These are phyloP conservation scores for Pseudogymnoascus destructans DNA, from an alignment of 2,329 filamentous ascomycete genomes.

Conservation along the genomic window DNA sequence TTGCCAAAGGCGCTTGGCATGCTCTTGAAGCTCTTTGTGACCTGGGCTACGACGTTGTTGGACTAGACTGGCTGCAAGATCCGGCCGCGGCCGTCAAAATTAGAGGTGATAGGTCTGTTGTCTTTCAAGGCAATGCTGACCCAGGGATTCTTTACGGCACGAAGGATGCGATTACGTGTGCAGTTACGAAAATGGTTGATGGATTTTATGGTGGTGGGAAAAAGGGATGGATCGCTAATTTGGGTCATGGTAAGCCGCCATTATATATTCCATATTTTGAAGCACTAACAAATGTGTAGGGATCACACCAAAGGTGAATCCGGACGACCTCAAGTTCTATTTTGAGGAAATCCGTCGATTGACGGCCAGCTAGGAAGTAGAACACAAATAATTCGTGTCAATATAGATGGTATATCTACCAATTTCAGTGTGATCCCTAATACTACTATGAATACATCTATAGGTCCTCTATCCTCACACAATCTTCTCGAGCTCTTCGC, in stretches of 20 bases:
- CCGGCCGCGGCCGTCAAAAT: conserved; percentile 71
- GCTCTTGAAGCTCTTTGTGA: conserved; percentile 77
- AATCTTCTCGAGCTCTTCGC: background rate
- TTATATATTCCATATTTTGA: conserved; percentile 10
- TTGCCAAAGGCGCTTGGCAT: conserved; percentile 96
- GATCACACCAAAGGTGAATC: conserved; percentile 88
- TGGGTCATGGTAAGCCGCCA: conserved; percentile 69
- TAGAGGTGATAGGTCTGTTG: conserved; percentile 59
- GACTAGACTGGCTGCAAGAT: conserved; percentile 89
- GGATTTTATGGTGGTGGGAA: conserved; percentile 78
- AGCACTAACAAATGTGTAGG: conserved; percentile 36
- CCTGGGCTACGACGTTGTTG: conserved; percentile 84
- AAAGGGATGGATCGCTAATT: conserved; percentile 91
- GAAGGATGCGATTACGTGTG: conserved; percentile 64
- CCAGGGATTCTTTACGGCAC: conserved; percentile 86
- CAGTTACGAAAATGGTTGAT: conserved; percentile 73
- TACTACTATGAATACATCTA: background rate
- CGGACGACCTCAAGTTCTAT: conserved; percentile 85
- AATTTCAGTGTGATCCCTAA: background rate
- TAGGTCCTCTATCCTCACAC: background rate
- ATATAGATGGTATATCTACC: background rate
- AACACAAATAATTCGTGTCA: background rate
- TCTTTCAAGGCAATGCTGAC: conserved; percentile 90
- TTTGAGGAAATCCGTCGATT: conserved; percentile 80
- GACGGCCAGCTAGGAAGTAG: conserved; percentile 29